Conservation (phyloP, 495 filamentous ascomycete genomes). For the Astrothelium subdiscretum region DNA sequence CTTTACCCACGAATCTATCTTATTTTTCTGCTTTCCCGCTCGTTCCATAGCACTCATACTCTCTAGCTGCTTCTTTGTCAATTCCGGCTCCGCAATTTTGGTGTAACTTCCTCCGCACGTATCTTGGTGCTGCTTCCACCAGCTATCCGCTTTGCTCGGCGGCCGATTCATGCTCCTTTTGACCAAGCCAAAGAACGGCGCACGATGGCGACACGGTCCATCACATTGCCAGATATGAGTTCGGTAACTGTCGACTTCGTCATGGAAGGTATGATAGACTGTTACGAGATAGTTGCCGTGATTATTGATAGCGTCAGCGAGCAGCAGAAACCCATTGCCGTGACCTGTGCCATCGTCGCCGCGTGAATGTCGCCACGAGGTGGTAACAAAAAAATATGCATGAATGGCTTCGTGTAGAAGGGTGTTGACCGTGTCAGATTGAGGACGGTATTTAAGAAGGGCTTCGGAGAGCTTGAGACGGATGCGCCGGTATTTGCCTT, state of each 20-base stretch:
- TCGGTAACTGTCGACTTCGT: conserved; percentile 27
- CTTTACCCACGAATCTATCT: conserved; percentile 25
- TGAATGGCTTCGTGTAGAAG: conserved; percentile 30
- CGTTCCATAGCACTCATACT: conserved; percentile 21
- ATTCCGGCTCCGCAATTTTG: conserved; percentile 24
- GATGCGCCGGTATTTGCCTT: conserved; percentile 23
- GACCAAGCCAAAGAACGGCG: conserved; percentile 28
- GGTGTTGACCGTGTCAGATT: conserved; percentile 25
- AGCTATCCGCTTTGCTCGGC: conserved; percentile 24
- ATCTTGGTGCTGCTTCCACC: conserved; percentile 23
- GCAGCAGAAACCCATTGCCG: conserved; percentile 24
- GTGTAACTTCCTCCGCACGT: conserved; percentile 26
- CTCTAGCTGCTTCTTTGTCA: conserved; percentile 21
- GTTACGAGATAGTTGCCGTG: conserved; percentile 24
- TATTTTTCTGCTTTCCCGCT: conserved; percentile 28
- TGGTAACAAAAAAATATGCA: conserved; percentile 30
- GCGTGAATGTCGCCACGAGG: conserved; percentile 24
- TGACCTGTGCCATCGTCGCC: conserved; percentile 29
- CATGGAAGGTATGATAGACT: conserved; percentile 27
- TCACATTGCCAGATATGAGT: conserved; percentile 29
- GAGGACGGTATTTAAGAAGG: conserved; percentile 26
- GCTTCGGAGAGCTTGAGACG: conserved; percentile 26
- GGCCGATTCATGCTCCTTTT: conserved; percentile 28
- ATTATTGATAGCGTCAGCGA: conserved; percentile 26
- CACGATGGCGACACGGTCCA: conserved; percentile 18